A percentile compares a stretch with the other conserved stretches of the same genome.
phyloP scores from a whole-genome alignment of 139 green algal genomes.

The Chlamydomonas schloesseri region DNA sequence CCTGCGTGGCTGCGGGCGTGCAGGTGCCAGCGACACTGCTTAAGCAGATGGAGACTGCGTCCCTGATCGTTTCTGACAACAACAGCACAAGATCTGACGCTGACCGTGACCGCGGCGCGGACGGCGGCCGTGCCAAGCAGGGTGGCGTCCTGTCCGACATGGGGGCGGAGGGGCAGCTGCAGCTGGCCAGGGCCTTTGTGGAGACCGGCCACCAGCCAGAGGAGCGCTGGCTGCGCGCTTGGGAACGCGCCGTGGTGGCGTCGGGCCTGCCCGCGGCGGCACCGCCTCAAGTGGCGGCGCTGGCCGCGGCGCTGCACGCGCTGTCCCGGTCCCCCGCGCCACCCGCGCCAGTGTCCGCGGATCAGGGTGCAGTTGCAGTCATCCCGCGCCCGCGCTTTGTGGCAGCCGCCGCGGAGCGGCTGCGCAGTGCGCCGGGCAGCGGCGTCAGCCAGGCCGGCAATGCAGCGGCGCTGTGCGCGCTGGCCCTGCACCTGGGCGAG shows the following conservation, averaged over 20 bases:
- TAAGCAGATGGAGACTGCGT: not conserved
- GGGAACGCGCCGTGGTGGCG: not conserved
- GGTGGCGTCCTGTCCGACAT: not conserved
- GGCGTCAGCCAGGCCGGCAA: not conserved
- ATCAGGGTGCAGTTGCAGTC: no score
- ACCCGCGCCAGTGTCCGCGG: not conserved
- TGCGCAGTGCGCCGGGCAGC: not conserved
- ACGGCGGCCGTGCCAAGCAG: no score
- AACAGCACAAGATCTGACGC: no score
- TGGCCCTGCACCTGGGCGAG: conserved; percentile 25
- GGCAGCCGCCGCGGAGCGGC: not conserved
- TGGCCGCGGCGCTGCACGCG: conserved; percentile 8
- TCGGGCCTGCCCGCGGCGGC: not conserved
- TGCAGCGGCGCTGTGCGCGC: not conserved
- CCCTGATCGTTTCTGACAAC: not conserved
- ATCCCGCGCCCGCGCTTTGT: not conserved
- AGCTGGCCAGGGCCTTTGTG: conserved; percentile 11
- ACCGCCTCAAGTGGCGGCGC: not conserved
- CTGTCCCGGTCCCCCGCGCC: not conserved
- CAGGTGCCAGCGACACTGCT: conserved; percentile 15
- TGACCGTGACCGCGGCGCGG: no score
- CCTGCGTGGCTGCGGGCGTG: conserved; percentile 1
- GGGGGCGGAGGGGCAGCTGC: conserved; percentile 1
- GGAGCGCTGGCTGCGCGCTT: not conserved
- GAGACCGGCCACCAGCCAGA: not conserved